These are phyloP conservation scores for Myriosclerotinia scirpicola DNA, from an alignment of 2,329 filamentous ascomycete genomes.

Conservation along the genomic window DNA sequence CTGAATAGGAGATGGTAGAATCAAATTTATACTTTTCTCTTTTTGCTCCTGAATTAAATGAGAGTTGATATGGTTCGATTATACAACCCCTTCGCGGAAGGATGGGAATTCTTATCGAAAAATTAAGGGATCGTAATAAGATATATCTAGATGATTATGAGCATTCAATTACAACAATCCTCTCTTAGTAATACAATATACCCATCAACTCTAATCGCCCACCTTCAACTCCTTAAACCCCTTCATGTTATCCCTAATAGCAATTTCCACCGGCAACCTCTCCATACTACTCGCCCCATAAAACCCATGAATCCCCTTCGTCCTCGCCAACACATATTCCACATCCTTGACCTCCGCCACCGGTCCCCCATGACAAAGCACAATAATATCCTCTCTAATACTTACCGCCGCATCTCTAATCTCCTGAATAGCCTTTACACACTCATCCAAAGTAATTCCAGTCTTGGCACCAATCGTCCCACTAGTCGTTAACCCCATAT, in stretches of 20 bases:
- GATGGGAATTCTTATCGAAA: background rate
- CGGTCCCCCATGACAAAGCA: conserved; percentile 70
- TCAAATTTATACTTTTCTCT: too few relatives aligned
- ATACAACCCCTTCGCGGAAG: background rate
- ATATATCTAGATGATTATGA: background rate
- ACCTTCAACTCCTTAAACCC: conserved; percentile 48
- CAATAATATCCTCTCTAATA: conserved; percentile 59
- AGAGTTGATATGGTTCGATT: too few relatives aligned
- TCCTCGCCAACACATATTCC: conserved; percentile 59
- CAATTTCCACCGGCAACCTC: conserved; percentile 64
- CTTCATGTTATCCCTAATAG: conserved; percentile 58
- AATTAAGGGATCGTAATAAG: background rate
- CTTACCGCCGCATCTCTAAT: conserved; percentile 60
- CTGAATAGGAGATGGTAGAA: too few relatives aligned
- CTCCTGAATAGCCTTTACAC: conserved; percentile 59
- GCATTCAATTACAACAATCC: background rate
- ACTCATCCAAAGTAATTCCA: conserved; percentile 63
- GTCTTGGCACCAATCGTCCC: conserved; percentile 64
- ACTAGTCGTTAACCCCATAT: conserved; percentile 66
- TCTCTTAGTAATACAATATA: background rate
- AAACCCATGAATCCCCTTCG: conserved; percentile 67
- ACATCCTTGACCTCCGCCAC: conserved; percentile 65
- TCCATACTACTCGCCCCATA: conserved; percentile 72
- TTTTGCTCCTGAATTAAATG: too few relatives aligned
- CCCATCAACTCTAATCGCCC: background rate